Evolutionary conservation across 1,284 basidiomycete species (phyloP), one percentile per base, ranked within the genome.

Genomic region (Sphagnurus paluster): DNA sequence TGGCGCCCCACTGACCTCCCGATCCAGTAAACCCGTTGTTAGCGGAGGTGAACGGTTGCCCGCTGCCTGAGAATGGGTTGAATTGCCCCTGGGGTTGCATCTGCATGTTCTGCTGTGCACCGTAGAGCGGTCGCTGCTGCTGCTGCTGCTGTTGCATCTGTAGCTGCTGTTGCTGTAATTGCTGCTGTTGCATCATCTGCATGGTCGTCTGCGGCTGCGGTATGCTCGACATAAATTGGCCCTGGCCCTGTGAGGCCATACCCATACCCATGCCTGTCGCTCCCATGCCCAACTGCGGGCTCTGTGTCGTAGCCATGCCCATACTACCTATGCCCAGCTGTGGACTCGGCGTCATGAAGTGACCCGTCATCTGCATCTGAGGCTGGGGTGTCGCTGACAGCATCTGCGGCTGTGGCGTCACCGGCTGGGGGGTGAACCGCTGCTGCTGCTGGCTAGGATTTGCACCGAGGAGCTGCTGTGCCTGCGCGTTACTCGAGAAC

Each of bases 1-100:
- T 55, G 5, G 60, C 46, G 30, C 67, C 63, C 66, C 67, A 69
- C 46, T 64, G 62, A n/a, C n/a, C n/a, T 43, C 63, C 61, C 14
- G 48, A 52, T 6, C 59, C 39, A 3, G 53, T 30, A 40, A 51
- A 63, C 9, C 57, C 53, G n/a, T n/a, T n/a, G n/a, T n/a, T n/a
- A 10, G 56, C 54, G 14, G 57, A 55, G 13, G 54, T 44, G 20
- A 56, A 63, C 29, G 47, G 44, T 9, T 39, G 42, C n/a, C n/a
- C n/a, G n/a, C n/a, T n/a, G 52, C 54, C 41, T 56, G 57, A 61
- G 29, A 49, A 42, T 24, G 34, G 48, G 6, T 47, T 47, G 30
- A 53, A 51, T 34, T 59, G 54, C 19, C 51, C 51, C 25, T 37
- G 42, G 11, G 46, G 16, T 30, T 55, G 50, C 52, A 54, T 46